phyloP scores from a whole-genome alignment of 164 flowering plant species.

The Brasenia schreberi region DNA sequence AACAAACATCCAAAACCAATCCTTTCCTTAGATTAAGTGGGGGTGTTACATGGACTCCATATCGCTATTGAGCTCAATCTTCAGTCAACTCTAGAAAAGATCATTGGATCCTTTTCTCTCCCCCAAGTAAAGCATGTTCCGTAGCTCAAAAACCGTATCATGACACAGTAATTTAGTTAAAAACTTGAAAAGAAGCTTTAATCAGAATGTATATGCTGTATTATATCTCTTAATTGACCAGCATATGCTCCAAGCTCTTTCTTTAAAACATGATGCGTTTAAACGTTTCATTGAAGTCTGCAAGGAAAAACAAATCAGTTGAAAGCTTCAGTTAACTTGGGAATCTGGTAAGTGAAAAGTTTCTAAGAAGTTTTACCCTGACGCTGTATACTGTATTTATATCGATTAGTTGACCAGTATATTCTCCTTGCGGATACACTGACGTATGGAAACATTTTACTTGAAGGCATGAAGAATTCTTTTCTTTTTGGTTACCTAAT shows the following conservation, averaged over 20 bases:
- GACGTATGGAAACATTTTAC: too few species aligned
- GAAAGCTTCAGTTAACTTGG: slow-evolving; percentile 73
- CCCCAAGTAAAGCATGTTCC: slow-evolving; percentile 33
- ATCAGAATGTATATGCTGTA: slow-evolving; percentile 97
- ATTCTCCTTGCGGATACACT: too few species aligned
- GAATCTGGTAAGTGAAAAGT: slow-evolving; percentile 19
- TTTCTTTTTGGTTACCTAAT: too few species aligned
- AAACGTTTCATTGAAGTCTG: slow-evolving; percentile 68
- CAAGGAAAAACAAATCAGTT: slow-evolving; percentile 82
- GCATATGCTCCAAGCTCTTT: slow-evolving; percentile 57
- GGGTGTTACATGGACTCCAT: too few species aligned
- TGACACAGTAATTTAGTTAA: not conserved
- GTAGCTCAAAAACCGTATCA: not conserved
- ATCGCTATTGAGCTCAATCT: slow-evolving; percentile 11
- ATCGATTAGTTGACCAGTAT: too few species aligned
- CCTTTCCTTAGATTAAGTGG: slow-evolving; percentile 6
- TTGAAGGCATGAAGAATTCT: too few species aligned
- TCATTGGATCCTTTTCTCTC: slow-evolving; percentile 88
- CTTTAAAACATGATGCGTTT: slow-evolving; percentile 39
- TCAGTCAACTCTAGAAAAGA: slow-evolving; percentile 85
- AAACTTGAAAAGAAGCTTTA: slow-evolving; percentile 6
- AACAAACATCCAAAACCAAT: slow-evolving; percentile 72
- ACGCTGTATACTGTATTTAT: too few species aligned
- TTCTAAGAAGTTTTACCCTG: too few species aligned
- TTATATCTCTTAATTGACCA: slow-evolving; percentile 65